phyloP scores from a whole-genome alignment of 1,284 basidiomycete species.

The Trametes versicolor region DNA sequence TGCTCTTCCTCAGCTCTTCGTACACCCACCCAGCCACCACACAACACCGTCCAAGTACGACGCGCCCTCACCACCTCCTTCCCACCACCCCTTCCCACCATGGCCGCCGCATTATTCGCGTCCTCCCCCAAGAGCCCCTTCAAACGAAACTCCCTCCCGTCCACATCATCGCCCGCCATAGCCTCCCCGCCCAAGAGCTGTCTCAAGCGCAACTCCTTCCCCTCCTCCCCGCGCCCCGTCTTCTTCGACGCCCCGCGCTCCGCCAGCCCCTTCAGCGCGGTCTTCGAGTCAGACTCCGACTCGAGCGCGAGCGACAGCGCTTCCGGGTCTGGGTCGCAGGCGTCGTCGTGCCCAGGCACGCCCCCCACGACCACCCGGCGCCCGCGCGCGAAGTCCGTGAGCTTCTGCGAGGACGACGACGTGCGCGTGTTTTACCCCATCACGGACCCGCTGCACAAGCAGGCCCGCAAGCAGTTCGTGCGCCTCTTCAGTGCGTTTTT shows the following conservation, averaged over 20 bases:
- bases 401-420: constrained; percentile 27
- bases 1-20: no score
- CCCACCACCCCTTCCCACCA: background rate
- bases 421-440: constrained; percentile 22
- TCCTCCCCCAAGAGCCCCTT: background rate
- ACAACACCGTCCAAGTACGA: background rate
- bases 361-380: background rate
- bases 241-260: constrained; percentile 6
- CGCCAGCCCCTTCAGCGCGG: background rate
- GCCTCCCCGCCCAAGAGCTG: constrained; percentile 26
- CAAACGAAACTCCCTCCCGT: background rate
- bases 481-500: constrained; percentile 26
- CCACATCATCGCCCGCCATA: constrained; percentile 6
- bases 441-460: constrained; percentile 16
- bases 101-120: background rate
- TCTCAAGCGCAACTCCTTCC: constrained; percentile 27
- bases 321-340: background rate
- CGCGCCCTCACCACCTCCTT: background rate
- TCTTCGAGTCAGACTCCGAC: background rate
- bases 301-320: background rate
- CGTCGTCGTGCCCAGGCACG: background rate
- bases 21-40: no score
- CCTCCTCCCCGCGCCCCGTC: constrained; percentile 8
- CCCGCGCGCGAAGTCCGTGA: constrained; percentile 26
- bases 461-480: constrained; percentile 21